phyloP scores from a whole-genome alignment of 192 early-diverging fungal genomes.

The Pecoramyces ruminantium region DNA sequence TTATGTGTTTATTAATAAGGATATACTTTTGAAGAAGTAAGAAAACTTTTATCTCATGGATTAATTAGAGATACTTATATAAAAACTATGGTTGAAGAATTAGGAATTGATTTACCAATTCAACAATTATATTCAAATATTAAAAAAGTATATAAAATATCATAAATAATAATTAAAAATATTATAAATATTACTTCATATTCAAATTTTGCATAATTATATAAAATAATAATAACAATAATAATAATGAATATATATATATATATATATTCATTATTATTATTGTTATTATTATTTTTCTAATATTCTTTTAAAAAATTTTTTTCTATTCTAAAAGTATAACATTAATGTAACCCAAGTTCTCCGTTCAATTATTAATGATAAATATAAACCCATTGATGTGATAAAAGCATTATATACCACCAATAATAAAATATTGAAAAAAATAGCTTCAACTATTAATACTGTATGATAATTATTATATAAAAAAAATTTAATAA shows the following conservation, averaged over 20 bases:
- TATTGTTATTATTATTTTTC: not conserved
- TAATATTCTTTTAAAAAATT: too few species aligned
- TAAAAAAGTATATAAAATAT: conserved; percentile 16
- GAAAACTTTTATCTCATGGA: conserved; percentile 31
- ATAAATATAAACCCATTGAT: conserved; percentile 23
- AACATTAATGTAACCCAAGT: conserved; percentile 16
- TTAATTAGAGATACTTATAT: conserved; percentile 21
- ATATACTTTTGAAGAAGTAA: conserved; percentile 18
- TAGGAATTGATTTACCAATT: conserved; percentile 9
- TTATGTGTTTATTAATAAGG: not conserved
- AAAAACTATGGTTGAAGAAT: conserved; percentile 21
- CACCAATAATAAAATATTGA: conserved; percentile 1
- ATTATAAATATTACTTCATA: too few species aligned
- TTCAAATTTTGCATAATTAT: too few species aligned
- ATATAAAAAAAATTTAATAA: too few species aligned
- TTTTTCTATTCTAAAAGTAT: too few species aligned
- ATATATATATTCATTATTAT: not conserved
- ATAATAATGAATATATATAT: not conserved
- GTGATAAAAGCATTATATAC: conserved; percentile 20
- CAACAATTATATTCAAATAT: conserved; percentile 19
- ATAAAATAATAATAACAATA: too few species aligned
- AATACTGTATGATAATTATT: not conserved
- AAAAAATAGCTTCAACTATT: not conserved
- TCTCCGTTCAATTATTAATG: conserved; percentile 19
- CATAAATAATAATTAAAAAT: not conserved